Evolutionary conservation across 139 green algal genomes (phyloP), one percentile per base, ranked within the genome.

Genomic region (Volvox africanus): DNA sequence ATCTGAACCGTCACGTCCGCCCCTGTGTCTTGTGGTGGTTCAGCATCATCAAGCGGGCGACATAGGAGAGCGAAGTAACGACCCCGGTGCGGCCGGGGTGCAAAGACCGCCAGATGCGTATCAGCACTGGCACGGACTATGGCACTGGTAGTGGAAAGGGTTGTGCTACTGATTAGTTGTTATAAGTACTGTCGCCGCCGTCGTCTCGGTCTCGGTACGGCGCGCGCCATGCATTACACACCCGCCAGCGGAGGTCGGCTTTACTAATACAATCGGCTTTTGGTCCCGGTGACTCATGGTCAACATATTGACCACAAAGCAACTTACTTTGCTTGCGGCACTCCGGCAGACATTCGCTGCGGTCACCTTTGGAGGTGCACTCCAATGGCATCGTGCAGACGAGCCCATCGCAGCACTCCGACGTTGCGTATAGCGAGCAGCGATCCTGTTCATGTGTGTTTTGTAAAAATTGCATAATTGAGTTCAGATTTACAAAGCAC

Each of bases 361-460:
- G 78, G 77, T 17, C 3, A 26, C 65, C 61, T 32, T 65, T 20
- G 11, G 87, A 86, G 33, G 77, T 87, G 77, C 87, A 91, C 61
- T 91, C 87, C 33, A 86, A 37, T 18, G 76, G 76, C 77, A 91
- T 91, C 73, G 87, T 86, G 87, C 87, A 91, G 35, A 91, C 26
- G 14, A 80, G 21, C 35, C 65, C 79, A 1, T 1, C 17, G 87
- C 87, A 91, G 87, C 87, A 91, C 16, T 85, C 26, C 26, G 0
- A 26, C 1, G 61, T 24, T 12, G n/a, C 36, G 33, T 87, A 91
- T 32, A 91, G 76, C 17, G 78, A 85, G 76, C 87, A 91, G 37
- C 76, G 87, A 0, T 67, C 35, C 77, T 86, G 85, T 14, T 33
- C 1, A 1, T 61, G 33, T 32, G 24, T 62, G 76, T 24, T n/a